A percentile compares a stretch with the other conserved stretches of the same genome.
Conservation (phyloP, 2,329 filamentous ascomycete species). For the Alternaria tenuissima region DNA sequence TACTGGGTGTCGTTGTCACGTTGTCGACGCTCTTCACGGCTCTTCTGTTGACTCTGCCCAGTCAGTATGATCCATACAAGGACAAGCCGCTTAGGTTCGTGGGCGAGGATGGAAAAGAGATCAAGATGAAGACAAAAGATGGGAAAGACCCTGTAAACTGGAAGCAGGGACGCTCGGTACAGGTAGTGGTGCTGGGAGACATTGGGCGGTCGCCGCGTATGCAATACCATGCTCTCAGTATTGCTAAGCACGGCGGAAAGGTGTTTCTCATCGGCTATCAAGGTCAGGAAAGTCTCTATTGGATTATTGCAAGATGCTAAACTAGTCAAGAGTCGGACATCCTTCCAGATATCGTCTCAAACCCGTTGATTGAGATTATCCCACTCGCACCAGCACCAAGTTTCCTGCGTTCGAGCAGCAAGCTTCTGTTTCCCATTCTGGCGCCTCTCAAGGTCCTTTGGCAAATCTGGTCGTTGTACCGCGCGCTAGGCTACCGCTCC, state of each 20-base stretch:
- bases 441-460: slow-evolving; percentile 87
- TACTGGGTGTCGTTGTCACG: slow-evolving; percentile 51
- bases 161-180: slow-evolving; percentile 63
- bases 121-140: slow-evolving; percentile 30
- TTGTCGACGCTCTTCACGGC: slow-evolving; percentile 59
- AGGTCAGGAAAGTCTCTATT: slow-evolving; percentile 58
- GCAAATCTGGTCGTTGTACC: slow-evolving; percentile 77
- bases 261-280: slow-evolving; percentile 90
- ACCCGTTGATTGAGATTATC: slow-evolving; percentile 74
- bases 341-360: slow-evolving; percentile 77
- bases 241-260: slow-evolving; percentile 79
- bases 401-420: slow-evolving; percentile 71
- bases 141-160: slow-evolving; percentile 30
- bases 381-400: slow-evolving; percentile 73
- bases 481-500: slow-evolving; percentile 75
- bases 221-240: slow-evolving; percentile 96
- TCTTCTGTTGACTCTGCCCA: slow-evolving; percentile 62
- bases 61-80: slow-evolving; percentile 57
- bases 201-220: slow-evolving; percentile 96
- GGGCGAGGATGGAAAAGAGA: slow-evolving; percentile 36
- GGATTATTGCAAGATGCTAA: background rate
- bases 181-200: slow-evolving; percentile 92
- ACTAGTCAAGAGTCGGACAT: slow-evolving; percentile 72
- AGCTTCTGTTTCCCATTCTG: slow-evolving; percentile 77
- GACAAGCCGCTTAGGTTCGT: slow-evolving; percentile 35